phyloP scores from a whole-genome alignment of 139 green algal species.

The Chloropicon primus region DNA sequence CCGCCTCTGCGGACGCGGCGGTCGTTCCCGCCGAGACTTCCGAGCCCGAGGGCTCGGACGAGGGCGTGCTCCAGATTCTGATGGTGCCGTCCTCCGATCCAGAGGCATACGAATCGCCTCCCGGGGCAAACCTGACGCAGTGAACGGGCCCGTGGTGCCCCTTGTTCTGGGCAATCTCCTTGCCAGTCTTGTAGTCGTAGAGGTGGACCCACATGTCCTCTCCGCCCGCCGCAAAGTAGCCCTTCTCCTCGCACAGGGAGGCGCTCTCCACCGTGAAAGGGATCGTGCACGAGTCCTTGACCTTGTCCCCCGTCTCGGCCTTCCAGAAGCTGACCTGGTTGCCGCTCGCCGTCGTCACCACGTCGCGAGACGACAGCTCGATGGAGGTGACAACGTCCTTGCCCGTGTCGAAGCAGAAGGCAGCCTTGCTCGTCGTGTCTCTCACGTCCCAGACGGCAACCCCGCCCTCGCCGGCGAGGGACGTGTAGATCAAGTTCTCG shows the following conservation, averaged over 20 bases:
- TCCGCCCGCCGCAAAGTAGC: constrained; percentile 64
- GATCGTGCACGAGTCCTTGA: constrained; percentile 22
- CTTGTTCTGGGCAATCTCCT: constrained; percentile 63
- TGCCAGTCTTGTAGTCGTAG: constrained; percentile 59
- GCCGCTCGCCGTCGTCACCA: constrained; percentile 72
- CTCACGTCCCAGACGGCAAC: neutral
- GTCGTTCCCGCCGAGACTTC: neutral
- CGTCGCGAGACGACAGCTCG: constrained; percentile 54
- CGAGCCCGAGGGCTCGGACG: neutral
- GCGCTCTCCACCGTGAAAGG: constrained; percentile 58
- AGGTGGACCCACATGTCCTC: constrained; percentile 96
- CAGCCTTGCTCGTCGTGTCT: neutral
- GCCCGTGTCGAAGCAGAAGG: neutral
- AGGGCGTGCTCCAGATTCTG: constrained; percentile 64
- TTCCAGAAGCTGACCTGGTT: constrained; percentile 62
- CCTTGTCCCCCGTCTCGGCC: constrained; percentile 23
- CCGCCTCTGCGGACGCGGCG: neutral
- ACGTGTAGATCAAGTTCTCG: constrained; percentile 46
- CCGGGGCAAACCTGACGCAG: constrained; percentile 80
- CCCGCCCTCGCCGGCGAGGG: neutral
- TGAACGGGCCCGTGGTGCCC: constrained; percentile 96
- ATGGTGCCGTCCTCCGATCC: constrained; percentile 95
- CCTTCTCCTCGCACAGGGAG: constrained; percentile 49
- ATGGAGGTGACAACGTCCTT: constrained; percentile 48
- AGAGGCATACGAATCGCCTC: constrained; percentile 72